Base-by-base conservation (phyloP, 441 rosid species). In the Oxalis stricta region DNA sequence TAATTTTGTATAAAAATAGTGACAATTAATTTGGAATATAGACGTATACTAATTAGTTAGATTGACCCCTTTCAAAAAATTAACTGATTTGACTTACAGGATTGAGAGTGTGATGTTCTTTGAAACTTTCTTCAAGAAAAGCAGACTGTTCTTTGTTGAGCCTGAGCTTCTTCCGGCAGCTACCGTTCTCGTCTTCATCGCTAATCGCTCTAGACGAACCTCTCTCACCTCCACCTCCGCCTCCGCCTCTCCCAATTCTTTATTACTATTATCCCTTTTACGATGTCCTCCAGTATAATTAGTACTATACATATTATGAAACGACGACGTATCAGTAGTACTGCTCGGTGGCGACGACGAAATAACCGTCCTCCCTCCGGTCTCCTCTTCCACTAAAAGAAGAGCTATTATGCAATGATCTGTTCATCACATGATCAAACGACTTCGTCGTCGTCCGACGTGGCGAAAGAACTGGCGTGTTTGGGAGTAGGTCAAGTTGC, bases 71-170 rank as follows among this genome's bases (percentile, higher is more conserved):
- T n/a, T n/a, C n/a, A n/a, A n/a, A n/a, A n/a, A n/a, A n/a, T n/a
- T n/a, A n/a, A n/a, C n/a, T n/a, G n/a, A n/a, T n/a, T n/a, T n/a
- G n/a, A 52, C 94, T 55, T 68, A 85, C 98, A 12, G 98, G 98
- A 61, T 82, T 89, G 30, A 85, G 91, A 23, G 94, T 89, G 40
- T 48, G 71, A 52, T 89, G 98, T 53, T 89, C 94, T 73, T 85
- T 89, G 73, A 89, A 89, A 35, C 86, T 82, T 33, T 85, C 96
- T 63, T 89, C 98, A 14, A 85, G 93, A 60, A 82, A 82, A 64
- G 93, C 94, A 28, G 96, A 82, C 44, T 89, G 98, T 3, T 85
- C 83, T 43, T 89, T 89, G 5, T 96, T 78, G 10, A 89, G 83
- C 48, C 96, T 72, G 18, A 89, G 96, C 61, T 85, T 89, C 69